Evolutionary conservation across 192 early-diverging fungal genomes (phyloP), one percentile per base, ranked within the genome.

Genomic region (Coemansia sp.): DNA sequence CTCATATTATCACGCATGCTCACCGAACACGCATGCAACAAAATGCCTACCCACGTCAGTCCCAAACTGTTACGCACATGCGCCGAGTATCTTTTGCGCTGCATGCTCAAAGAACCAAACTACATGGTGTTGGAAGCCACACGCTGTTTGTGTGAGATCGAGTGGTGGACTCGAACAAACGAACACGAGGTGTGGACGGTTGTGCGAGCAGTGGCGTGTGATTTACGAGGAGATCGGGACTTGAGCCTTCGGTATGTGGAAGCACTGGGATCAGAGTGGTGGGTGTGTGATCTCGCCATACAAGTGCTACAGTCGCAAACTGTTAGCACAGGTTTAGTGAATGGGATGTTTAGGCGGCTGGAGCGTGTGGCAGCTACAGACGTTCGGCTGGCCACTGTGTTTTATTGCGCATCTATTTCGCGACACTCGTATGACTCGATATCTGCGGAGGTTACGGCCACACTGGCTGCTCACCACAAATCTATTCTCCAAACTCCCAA

Each of bases 1-100:
- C 39, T 69, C 0, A 26, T 74, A 20, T 53, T 74, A 4, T 56
- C 57, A 14, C 62, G 66, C 18, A 64, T 74, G 59, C 51, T 68
- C 13, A 39, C 16, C 22, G 73, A 65, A n/a, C 37, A 59, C 27
- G 47, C 57, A 7, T 22, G 49, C 16, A 27, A 39, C 23, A 61
- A 60, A 2, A 61, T 62, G 12, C 73, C 62, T 9, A 57, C 63
- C 18, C 45, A 29, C 11, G 59, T 75, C 10, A 23, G 35, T 4
- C 48, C 60, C 1, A 45, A 49, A 11, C 37, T 65, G 22, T 54
- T 75, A 13, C 62, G 62, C 23, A 50, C 29, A 20, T 74, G 72
- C 43, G 57, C 51, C 0, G 43, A 26, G 12, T 32, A 56, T 4
- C 6, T 74, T 57, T 20, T 74, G n/a, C n/a, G 2, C 4, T 18